Conservation (phyloP, 352 stramenopile species). For the Globisporangium emineosum region DNA sequence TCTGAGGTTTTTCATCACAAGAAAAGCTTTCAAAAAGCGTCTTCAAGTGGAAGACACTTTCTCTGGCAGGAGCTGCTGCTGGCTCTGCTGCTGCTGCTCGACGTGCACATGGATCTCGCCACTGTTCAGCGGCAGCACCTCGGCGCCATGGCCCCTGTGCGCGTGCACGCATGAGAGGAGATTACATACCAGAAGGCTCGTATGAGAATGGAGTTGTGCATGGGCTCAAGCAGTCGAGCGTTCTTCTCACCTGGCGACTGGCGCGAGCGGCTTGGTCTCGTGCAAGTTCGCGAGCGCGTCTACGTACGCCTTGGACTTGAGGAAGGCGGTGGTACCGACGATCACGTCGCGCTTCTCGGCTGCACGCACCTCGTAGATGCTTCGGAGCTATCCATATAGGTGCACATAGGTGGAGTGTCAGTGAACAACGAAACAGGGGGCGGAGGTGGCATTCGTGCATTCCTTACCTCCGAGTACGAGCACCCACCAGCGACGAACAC, state of each 20-base stretch:
- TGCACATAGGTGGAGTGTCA: background rate
- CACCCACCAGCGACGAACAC: conserved; percentile 94
- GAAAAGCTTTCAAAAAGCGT: background rate
- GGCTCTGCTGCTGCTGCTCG: conserved; percentile 34
- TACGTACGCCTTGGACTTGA: conserved; percentile 57
- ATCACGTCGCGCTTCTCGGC: conserved; percentile 72
- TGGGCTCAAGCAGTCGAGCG: background rate
- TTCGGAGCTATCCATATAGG: conserved; percentile 47
- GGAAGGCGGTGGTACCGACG: conserved; percentile 66
- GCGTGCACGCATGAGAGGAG: too few species aligned
- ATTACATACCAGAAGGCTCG: background rate
- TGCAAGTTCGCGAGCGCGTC: conserved; percentile 62
- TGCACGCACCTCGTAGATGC: conserved; percentile 71
- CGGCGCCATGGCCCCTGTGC: conserved; percentile 33
- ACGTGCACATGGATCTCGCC: conserved; percentile 72
- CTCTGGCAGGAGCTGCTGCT: conserved; percentile 21
- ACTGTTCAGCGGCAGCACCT: conserved; percentile 53
- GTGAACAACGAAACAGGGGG: background rate
- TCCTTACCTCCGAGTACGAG: conserved; percentile 90
- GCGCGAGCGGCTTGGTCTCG: conserved; percentile 34
- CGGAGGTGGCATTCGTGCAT: background rate
- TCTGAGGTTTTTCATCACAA: background rate
- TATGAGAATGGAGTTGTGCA: background rate
- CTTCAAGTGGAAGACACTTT: conserved; percentile 3
- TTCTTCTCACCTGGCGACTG: conserved; percentile 17